phyloP scores from a whole-genome alignment of 2,329 filamentous ascomycete species.

The Fusarium albosuccineum region DNA sequence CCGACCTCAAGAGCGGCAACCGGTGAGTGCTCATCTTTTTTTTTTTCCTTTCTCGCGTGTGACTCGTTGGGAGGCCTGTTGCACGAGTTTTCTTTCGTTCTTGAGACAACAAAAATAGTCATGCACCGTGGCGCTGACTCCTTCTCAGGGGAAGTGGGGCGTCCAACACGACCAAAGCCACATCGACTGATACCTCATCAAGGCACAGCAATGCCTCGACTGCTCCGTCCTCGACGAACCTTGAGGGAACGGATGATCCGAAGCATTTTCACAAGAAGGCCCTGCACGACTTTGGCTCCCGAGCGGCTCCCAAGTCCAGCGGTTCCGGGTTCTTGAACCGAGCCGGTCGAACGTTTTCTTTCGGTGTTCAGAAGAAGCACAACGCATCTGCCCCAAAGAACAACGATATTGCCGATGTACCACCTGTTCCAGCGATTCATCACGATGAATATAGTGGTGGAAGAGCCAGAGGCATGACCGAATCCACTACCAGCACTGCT shows the following conservation, averaged over 20 bases:
- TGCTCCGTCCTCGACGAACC: slow-evolving; percentile 68
- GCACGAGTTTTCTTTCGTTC: slow-evolving; percentile 33
- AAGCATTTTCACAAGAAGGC: slow-evolving; percentile 54
- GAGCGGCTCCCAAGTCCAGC: slow-evolving; percentile 62
- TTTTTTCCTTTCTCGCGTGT: slow-evolving; percentile 30
- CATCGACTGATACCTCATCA: slow-evolving; percentile 71
- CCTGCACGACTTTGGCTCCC: slow-evolving; percentile 52
- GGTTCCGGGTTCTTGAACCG: slow-evolving; percentile 66
- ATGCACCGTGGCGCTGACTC: slow-evolving; percentile 53
- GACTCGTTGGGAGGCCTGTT: slow-evolving; percentile 38
- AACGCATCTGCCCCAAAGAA: slow-evolving; percentile 47
- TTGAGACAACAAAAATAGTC: slow-evolving; percentile 44
- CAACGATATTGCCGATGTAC: slow-evolving; percentile 51
- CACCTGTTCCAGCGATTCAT: slow-evolving; percentile 55
- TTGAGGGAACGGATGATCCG: slow-evolving; percentile 48
- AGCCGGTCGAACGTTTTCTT: slow-evolving; percentile 71
- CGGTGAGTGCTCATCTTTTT: slow-evolving; percentile 60
- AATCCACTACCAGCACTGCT: slow-evolving; percentile 66
- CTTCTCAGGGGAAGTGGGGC: slow-evolving; percentile 68
- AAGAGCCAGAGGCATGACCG: slow-evolving; percentile 64
- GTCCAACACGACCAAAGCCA: slow-evolving; percentile 72
- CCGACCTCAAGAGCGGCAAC: slow-evolving; percentile 65
- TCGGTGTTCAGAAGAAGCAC: slow-evolving; percentile 68
- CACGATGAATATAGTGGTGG: slow-evolving; percentile 49
- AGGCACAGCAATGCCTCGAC: slow-evolving; percentile 74